Conservation (phyloP, 2,329 filamentous ascomycete species). For the Lasiodiplodia sp. region DNA sequence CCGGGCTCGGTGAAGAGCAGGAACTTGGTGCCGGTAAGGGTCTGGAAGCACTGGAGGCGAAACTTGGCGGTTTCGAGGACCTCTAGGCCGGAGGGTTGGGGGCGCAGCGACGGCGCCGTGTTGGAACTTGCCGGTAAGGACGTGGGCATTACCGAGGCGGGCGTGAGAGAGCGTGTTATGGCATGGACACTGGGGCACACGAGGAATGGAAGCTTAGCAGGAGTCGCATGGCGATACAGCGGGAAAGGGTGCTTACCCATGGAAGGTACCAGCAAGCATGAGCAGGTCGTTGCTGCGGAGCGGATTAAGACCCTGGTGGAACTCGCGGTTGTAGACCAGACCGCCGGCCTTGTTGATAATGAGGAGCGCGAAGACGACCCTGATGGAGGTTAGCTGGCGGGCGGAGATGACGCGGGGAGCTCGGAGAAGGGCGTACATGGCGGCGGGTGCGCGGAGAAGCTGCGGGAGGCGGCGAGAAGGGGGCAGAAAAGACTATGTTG, state of each 20-base stretch:
- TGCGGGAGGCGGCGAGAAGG: background rate
- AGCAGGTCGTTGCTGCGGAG: constrained; percentile 96
- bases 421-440: constrained; percentile 27
- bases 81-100: constrained; percentile 77
- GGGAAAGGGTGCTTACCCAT: constrained; percentile 70
- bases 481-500: background rate
- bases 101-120: constrained; percentile 45
- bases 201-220: constrained; percentile 23
- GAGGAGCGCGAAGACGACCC: constrained; percentile 94
- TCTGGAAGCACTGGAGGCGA: constrained; percentile 94
- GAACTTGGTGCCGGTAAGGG: constrained; percentile 93
- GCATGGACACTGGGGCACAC: constrained; percentile 63
- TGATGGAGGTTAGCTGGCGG: constrained; percentile 47
- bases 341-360: constrained; percentile 99
- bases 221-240: background rate
- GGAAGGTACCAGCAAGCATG: constrained; percentile 95
- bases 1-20: constrained; percentile 91
- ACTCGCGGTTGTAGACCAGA: constrained; percentile 93
- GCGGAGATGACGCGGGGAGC: constrained; percentile 6
- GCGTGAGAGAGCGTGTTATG: constrained; percentile 65
- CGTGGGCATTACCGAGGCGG: constrained; percentile 36
- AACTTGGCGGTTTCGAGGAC: constrained; percentile 95
- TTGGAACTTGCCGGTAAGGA: constrained; percentile 39
- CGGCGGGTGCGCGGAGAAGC: background rate
- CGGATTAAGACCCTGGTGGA: constrained; percentile 85